Evolutionary conservation across 2,329 filamentous ascomycete genomes (phyloP).

Genomic region (Penicillium sp.): DNA sequence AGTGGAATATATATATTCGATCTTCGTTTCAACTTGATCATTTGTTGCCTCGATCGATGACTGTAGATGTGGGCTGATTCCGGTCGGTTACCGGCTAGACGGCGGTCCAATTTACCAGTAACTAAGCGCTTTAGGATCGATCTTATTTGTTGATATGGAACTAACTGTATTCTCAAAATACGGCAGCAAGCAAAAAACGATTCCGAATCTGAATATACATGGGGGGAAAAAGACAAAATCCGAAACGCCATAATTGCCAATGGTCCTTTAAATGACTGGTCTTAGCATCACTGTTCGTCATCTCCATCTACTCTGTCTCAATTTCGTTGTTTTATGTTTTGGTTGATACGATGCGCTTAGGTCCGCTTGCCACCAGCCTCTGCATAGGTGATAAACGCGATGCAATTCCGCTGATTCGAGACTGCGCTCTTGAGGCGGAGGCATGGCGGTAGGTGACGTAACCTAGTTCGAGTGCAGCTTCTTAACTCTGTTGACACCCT

Average conservation of each 20-base stretch:
- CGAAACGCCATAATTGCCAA: neutral
- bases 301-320: neutral
- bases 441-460: neutral
- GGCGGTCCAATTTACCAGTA: neutral
- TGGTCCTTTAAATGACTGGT: neutral
- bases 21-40: neutral
- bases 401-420: conserved; percentile 3
- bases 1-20: neutral
- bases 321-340: neutral
- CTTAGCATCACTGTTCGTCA: neutral
- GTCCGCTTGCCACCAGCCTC: neutral
- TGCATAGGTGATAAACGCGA: neutral
- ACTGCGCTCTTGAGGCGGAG: neutral
- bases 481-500: conserved; percentile 81
- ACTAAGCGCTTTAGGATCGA: neutral
- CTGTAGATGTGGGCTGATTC: neutral
- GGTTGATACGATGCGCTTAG: neutral
- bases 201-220: neutral
- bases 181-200: neutral
- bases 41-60: neutral
- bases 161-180: neutral
- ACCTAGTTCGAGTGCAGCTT: conserved; percentile 74
- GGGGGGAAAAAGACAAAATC: neutral
- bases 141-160: neutral
- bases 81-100: too few relatives aligned